Evolutionary conservation across 169 alveolate species (phyloP), one percentile per base, ranked within the genome.

Genomic region (Eimeria brunetti): DNA sequence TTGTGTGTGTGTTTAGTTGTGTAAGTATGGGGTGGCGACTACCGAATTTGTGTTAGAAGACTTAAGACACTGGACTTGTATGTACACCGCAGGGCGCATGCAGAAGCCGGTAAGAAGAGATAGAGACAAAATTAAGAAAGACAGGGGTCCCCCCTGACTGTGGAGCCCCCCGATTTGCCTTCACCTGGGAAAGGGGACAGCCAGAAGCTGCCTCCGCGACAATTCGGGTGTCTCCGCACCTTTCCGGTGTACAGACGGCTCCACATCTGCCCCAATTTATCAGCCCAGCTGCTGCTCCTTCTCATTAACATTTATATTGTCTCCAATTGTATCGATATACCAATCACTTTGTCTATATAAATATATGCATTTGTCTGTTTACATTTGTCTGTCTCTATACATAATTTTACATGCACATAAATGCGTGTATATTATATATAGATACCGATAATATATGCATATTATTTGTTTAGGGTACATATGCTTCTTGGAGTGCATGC

Each of bases 31-130:
- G 67, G 88, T 78, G 8, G 41, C 53, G 30, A 33, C 67, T 36
- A 78, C 67, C 5, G 88, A 78, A 67, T 44, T 67, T 51, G 49
- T 78, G 18, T 16, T 41, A 4, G 62, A 46, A 41, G 88, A 78
- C 30, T n/a, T 78, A 41, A 41, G 3, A 0, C 4, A 16, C n/a
- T 78, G 88, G 88, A 7, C 38, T 3, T 67, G 46, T 41, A 41
- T 78, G 22, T 78, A 78, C 67, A 18, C 46, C 20, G 88, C 88
- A 46, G 88, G 88, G 27, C 88, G 88, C 88, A 78, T 78, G 88
- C 88, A 78, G 44, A 78, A 78, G 60, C 88, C 88, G 20, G 88
- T 78, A 38, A 36, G 88, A 9, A 12, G 58, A 16, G 67, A 3
- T 38, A 11, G 56, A 22, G 67, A 14, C 33, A 44, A 14, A 44